Evolutionary conservation across 2,329 filamentous ascomycete genomes (phyloP), one percentile per base, ranked within the genome.

Genomic region (Mycogone perniciosa): DNA sequence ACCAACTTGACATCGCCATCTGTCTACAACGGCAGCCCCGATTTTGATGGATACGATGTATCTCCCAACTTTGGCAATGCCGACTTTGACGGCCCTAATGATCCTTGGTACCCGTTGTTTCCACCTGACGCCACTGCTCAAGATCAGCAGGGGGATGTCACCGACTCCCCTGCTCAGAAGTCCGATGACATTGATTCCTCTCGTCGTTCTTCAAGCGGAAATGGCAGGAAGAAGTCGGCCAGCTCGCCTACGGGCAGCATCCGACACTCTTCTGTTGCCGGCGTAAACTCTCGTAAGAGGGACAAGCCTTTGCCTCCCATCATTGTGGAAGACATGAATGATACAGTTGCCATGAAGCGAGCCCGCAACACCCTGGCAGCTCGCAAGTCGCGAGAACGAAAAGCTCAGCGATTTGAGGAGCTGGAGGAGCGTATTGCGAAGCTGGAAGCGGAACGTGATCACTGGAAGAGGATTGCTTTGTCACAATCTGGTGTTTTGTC

Each of bases 281-380:
- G 88, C 54, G 83, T 95, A 50, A 80, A 72, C 63, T 72, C 86
- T 61, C 86, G 88, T 58, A 85, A 87, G 66, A 86, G 88, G 56
- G 84, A 89, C 64, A 92, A 91, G 77, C 84, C 86, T 56, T 75
- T 95, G 50, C 85, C 87, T 56, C 84, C 85, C 6, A 91, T 96
- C 65, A 73, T 86, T 54, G 80, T 90, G 35, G 81, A 85, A 30
- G 88, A 96, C 59, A 80, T 84, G 1, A 72, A 61, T 39, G 91
- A 96, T 62, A 80, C 79, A 7, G 67, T 86, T n/a, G 89, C 89
- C 20, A 81, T 91, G 77, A 96, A 96, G 83, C 88, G 92, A 67
- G 91, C 90, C 46, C 86, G 90, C 59, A 97, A 96, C 69, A 95
- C 90, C 7, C 80, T 95, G 67, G 92, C 92, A 13, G 92, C 92